A percentile compares a stretch with the other conserved stretches of the same genome.
Evolutionary conservation across 768 basidiomycete genomes (phyloP).

Genomic region (Tylopilus vinaceipallidus): DNA sequence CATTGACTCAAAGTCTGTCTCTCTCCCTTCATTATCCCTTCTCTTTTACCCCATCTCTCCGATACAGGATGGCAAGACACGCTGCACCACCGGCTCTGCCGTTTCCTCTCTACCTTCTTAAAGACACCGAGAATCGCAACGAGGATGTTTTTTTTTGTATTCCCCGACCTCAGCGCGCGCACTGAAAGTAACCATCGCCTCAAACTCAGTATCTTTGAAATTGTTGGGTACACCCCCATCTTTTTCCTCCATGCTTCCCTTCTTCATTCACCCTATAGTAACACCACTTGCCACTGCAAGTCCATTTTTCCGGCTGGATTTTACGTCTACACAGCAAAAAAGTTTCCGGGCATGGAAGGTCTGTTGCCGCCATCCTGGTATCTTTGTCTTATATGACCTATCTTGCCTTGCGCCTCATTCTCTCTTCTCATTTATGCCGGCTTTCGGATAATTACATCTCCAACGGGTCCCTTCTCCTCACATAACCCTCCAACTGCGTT

Average conservation of each 20-base stretch:
- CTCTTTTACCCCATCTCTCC: slow-evolving; percentile 1
- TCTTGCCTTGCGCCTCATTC: too few species aligned
- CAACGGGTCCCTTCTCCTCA: slow-evolving; percentile 5
- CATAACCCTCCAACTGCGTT: background rate
- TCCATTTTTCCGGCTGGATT: slow-evolving; percentile 86
- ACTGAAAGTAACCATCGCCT: slow-evolving; percentile 85
- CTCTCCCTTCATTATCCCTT: background rate
- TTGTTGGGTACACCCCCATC: slow-evolving; percentile 69
- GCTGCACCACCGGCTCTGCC: slow-evolving; percentile 88
- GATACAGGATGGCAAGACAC: slow-evolving; percentile 80
- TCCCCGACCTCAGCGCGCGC: slow-evolving; percentile 89
- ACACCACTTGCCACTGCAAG: slow-evolving; percentile 87
- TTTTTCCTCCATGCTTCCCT: background rate
- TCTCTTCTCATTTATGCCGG: slow-evolving; percentile 15
- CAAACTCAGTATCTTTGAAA: slow-evolving; percentile 81
- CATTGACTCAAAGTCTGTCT: slow-evolving; percentile 74
- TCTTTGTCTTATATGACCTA: slow-evolving; percentile 23
- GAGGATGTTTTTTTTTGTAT: slow-evolving; percentile 89
- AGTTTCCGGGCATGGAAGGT: slow-evolving; percentile 97
- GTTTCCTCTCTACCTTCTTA: slow-evolving; percentile 93
- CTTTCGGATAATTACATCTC: slow-evolving; percentile 20
- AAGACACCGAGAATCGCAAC: slow-evolving; percentile 61
- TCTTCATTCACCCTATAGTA: slow-evolving; percentile 42
- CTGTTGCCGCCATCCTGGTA: slow-evolving; percentile 21
- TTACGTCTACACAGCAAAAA: slow-evolving; percentile 95